Evolutionary conservation across 139 green algal species (phyloP), one percentile per base, ranked within the genome.

Genomic region (Tetradesmus obliquus): DNA sequence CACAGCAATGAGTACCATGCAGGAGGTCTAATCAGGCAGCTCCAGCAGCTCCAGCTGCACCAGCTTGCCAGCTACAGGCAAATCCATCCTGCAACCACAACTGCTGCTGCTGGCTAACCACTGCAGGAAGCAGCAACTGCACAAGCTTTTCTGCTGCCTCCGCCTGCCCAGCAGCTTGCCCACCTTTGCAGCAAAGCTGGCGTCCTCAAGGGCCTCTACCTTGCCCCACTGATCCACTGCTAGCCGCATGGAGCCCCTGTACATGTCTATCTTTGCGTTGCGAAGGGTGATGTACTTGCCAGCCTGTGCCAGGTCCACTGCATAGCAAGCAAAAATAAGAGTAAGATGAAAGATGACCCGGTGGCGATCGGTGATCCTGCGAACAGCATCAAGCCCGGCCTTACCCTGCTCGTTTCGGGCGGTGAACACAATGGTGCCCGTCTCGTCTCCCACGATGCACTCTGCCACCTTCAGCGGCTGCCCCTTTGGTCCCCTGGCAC

Each of bases 181-280:
- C 79, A 96, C 95, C 89, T 97, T 97, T 51, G 94, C 88, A 13
- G 95, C 9, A 58, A 98, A 98, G 87, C 80, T 90, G 1, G 82
- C 22, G 15, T 87, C 93, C n/a, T 91, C 92, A 2, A 90, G 91
- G 1, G 89, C 84, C 89, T 98, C 96, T 13, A 99, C 91, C 51
- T 95, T 95, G 24, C 97, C 97, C 79, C 88, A 95, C 91, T 97
- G 92, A 86, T 98, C 95, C 10, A 99, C 96, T 9, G 91, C 95
- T 22, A 99, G 92, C 13, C 98, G 94, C 97, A 99, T 99, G 20
- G 95, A 97, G 7, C 97, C 97, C 13, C 95, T 95, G 87, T 95
- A 98, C 96, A 99, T 99, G 84, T 99, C 98, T 10, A 99, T 95
- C 90, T 98, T 98, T 13, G 98, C 97, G 90, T 98, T 98, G 55